Conservation (phyloP, 345 rosid genomes). For the Eucalyptus sideroxylon region DNA sequence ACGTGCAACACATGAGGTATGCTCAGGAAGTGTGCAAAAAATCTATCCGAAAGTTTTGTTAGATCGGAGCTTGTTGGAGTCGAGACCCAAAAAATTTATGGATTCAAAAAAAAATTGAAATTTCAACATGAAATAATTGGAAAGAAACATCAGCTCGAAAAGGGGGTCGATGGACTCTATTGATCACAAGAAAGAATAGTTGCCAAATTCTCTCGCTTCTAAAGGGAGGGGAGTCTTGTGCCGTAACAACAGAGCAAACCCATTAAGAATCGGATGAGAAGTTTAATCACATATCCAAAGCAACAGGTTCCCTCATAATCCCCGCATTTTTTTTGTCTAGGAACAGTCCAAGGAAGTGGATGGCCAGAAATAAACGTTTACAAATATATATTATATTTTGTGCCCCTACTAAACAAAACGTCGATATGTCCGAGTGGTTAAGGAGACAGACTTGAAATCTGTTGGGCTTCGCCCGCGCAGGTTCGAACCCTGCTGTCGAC, state of each 20-base stretch:
- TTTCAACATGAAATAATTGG: background rate
- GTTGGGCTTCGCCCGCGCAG: conserved; percentile 99
- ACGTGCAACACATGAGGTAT: background rate
- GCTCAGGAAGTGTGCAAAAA: background rate
- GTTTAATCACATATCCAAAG: background rate
- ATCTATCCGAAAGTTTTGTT: background rate
- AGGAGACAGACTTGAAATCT: conserved; percentile 99
- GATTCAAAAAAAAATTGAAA: background rate
- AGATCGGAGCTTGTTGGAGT: background rate
- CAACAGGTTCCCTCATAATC: background rate
- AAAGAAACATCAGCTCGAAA: background rate
- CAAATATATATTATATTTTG: rapidly evolving
- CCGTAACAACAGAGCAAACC: background rate
- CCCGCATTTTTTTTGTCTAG: background rate
- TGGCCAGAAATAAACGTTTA: rapidly evolving
- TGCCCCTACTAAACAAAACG: rapidly evolving
- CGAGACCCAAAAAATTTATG: background rate
- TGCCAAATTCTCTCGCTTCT: background rate
- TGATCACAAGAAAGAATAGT: background rate
- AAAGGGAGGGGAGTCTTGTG: background rate
- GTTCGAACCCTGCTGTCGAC: conserved; percentile 99
- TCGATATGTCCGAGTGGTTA: conserved; percentile 96
- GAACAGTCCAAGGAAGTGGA: background rate
- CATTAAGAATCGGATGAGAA: background rate
- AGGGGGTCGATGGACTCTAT: background rate